These are phyloP conservation scores for Ambrosia trifida DNA, from an alignment of 129 eudicot genomes.

Conservation along the genomic window DNA sequence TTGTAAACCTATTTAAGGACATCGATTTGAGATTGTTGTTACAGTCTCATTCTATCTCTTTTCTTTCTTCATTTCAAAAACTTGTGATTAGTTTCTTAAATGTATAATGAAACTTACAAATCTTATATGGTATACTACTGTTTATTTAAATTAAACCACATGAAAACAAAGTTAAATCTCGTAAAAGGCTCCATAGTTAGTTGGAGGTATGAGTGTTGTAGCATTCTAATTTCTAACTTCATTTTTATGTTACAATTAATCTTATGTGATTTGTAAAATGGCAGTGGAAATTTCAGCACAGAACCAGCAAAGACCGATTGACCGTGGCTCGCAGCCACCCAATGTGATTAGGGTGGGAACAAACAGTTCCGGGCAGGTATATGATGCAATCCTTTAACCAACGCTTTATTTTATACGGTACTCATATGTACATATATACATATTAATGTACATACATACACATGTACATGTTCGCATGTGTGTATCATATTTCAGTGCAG, in stretches of 20 bases:
- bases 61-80: no score
- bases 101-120: neutral
- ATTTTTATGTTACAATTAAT: neutral
- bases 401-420: neutral
- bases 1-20: no score
- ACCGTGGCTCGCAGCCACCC: neutral
- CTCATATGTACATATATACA: neutral
- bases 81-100: neutral
- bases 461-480: no score
- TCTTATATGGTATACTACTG: neutral
- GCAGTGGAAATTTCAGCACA: neutral
- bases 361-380: neutral
- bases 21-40: no score
- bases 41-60: no score
- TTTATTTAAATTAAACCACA: neutral
- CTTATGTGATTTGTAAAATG: neutral
- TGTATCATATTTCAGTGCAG: neutral
- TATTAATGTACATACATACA: neutral
- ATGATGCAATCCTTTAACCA: neutral
- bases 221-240: neutral
- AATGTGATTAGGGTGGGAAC: neutral
- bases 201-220: neutral
- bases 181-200: neutral
- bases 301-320: neutral
- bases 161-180: neutral